Conservation (phyloP, 2,329 filamentous ascomycete species). For the Venturia nashicola region DNA sequence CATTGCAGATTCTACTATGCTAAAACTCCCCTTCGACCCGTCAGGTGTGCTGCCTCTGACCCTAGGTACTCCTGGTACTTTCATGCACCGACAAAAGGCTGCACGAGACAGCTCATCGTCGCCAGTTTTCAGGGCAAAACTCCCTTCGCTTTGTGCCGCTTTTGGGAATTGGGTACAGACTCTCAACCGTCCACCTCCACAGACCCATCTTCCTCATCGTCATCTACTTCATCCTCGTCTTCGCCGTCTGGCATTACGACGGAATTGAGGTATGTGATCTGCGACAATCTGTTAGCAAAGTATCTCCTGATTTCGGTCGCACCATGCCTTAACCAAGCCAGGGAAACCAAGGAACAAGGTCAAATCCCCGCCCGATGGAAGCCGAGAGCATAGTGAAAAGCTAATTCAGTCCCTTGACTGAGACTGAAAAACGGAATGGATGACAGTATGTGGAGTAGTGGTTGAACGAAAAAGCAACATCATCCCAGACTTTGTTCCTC, state of each 20-base stretch:
- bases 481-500: background rate
- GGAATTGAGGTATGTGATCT: constrained; percentile 39
- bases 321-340: background rate
- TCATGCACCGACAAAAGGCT: background rate
- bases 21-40: background rate
- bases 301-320: background rate
- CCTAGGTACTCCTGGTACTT: background rate
- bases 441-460: background rate
- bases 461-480: background rate
- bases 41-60: background rate
- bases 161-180: background rate
- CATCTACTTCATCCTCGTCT: constrained; percentile 16
- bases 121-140: background rate
- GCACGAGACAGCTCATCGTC: background rate
- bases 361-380: background rate
- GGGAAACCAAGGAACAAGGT: constrained; percentile 1
- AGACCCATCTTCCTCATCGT: constrained; percentile 4
- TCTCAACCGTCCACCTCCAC: constrained; percentile 1
- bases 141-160: background rate
- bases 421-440: background rate
- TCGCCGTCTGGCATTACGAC: constrained; percentile 36
- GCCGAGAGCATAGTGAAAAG: background rate
- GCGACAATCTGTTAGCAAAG: constrained; percentile 12
- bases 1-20: background rate
- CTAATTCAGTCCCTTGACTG: background rate